These are phyloP conservation scores for Trichophyton mentagrophytes DNA, from an alignment of 2,329 filamentous ascomycete genomes.

Conservation along the genomic window DNA sequence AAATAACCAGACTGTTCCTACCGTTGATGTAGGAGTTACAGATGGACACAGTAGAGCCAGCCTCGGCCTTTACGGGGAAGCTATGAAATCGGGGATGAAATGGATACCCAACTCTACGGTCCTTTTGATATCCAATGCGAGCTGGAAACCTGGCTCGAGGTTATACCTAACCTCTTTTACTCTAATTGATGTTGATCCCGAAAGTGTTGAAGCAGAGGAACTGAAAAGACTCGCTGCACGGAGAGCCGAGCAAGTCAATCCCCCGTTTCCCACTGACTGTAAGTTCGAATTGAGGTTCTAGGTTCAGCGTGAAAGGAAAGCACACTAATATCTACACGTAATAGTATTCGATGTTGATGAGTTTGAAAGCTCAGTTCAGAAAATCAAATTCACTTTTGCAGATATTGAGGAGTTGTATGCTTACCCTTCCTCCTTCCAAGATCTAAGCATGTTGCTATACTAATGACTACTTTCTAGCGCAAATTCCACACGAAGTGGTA, in stretches of 20 bases:
- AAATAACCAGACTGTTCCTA: constrained; percentile 19
- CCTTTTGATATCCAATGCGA: constrained; percentile 31
- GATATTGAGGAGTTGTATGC: constrained; percentile 14
- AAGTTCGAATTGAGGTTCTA: constrained; percentile 6
- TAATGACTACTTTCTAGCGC: not conserved
- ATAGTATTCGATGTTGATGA: constrained; percentile 12
- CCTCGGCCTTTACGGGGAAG: constrained; percentile 34
- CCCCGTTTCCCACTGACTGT: constrained; percentile 27
- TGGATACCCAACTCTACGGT: constrained; percentile 31
- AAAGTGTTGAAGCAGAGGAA: constrained; percentile 34
- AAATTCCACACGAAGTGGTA: not conserved
- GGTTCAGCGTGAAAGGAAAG: too few relatives aligned
- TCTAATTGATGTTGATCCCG: constrained; percentile 37
- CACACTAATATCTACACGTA: not conserved
- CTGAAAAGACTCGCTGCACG: constrained; percentile 33
- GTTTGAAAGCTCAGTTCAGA: constrained; percentile 5
- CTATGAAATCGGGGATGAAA: constrained; percentile 24
- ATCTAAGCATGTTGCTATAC: not conserved
- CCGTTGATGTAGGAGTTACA: constrained; percentile 34
- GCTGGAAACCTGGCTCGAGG: constrained; percentile 24
- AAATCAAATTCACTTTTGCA: constrained; percentile 12
- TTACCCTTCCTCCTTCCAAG: too few relatives aligned
- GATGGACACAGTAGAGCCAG: constrained; percentile 38
- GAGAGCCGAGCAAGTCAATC: constrained; percentile 35
- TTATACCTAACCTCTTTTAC: constrained; percentile 31